phyloP scores from a whole-genome alignment of 768 basidiomycete genomes.

The Mrakia hoshinonis region DNA sequence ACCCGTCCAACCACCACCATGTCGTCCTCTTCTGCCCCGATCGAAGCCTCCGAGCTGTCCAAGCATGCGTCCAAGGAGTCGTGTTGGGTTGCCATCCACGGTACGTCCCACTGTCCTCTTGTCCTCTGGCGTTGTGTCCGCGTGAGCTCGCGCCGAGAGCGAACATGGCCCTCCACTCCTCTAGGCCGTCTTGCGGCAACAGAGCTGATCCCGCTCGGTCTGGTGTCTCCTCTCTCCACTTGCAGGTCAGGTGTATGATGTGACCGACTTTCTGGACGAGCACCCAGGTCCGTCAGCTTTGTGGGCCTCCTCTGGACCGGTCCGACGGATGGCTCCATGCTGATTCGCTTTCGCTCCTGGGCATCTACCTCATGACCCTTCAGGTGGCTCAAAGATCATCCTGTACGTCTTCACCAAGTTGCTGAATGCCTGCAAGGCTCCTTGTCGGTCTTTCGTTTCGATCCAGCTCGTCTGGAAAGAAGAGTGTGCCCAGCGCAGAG shows the following conservation, averaged over 20 bases:
- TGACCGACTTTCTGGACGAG: conserved; percentile 21
- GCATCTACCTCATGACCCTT: no score
- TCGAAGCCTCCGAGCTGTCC: conserved; percentile 15
- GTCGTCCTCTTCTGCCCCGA: neutral
- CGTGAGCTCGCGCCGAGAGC: neutral
- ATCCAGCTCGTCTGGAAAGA: no score
- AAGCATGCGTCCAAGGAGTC: conserved; percentile 15
- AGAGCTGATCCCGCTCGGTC: neutral
- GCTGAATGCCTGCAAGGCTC: neutral
- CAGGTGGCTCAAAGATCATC: conserved; percentile 14
- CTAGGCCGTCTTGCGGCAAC: no score
- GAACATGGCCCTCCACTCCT: neutral
- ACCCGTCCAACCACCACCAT: neutral
- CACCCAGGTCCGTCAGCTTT: neutral
- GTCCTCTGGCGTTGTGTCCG: neutral
- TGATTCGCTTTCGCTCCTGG: neutral
- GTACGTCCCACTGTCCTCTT: neutral
- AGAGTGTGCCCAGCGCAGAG: no score
- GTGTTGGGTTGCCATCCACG: conserved; percentile 25
- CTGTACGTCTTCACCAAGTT: neutral
- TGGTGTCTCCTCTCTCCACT: neutral
- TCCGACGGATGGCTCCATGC: neutral
- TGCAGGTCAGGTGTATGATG: conserved; percentile 23
- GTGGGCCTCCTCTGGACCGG: neutral
- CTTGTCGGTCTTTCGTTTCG: no score